Conservation (phyloP, 1,284 basidiomycete species). For the Marasmius tenuissimus region DNA sequence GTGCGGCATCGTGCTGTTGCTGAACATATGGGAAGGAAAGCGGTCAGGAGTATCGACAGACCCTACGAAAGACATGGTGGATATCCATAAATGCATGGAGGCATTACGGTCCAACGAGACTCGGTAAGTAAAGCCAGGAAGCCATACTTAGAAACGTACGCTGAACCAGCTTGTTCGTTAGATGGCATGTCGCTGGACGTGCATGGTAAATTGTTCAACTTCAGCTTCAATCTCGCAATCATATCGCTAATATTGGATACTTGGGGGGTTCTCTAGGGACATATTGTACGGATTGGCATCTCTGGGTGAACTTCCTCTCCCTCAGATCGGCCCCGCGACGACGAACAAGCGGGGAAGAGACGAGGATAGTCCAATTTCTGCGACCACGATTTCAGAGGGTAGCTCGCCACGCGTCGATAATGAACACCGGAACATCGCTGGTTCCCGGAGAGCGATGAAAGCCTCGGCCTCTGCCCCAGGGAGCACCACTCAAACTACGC, state of each 20-base stretch:
- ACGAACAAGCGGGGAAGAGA: constrained; percentile 65
- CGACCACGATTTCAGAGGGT: constrained; percentile 15
- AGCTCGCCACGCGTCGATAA: neutral
- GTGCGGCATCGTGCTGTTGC: constrained; percentile 66
- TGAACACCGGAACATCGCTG: constrained; percentile 25
- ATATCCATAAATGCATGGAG: constrained; percentile 72
- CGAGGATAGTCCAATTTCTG: constrained; percentile 40
- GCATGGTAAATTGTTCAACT: constrained; percentile 31
- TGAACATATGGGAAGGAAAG: constrained; percentile 78
- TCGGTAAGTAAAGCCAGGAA: constrained; percentile 29
- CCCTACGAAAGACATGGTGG: constrained; percentile 61
- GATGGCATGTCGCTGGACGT: constrained; percentile 49
- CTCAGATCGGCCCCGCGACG: constrained; percentile 44
- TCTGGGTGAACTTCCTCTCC: constrained; percentile 64
- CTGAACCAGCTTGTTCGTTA: constrained; percentile 16
- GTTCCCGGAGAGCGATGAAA: constrained; percentile 16
- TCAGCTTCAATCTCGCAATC: neutral
- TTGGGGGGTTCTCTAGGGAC: constrained; percentile 42
- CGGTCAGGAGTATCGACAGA: constrained; percentile 48
- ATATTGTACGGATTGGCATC: constrained; percentile 67
- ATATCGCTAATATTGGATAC: neutral
- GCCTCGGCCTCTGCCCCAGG: neutral
- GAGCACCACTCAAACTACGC: neutral
- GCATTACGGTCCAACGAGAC: constrained; percentile 55
- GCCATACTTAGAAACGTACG: neutral